Base-by-base conservation (phyloP, 176 grass and related monocot species). In the Eleusine coracana region DNA sequence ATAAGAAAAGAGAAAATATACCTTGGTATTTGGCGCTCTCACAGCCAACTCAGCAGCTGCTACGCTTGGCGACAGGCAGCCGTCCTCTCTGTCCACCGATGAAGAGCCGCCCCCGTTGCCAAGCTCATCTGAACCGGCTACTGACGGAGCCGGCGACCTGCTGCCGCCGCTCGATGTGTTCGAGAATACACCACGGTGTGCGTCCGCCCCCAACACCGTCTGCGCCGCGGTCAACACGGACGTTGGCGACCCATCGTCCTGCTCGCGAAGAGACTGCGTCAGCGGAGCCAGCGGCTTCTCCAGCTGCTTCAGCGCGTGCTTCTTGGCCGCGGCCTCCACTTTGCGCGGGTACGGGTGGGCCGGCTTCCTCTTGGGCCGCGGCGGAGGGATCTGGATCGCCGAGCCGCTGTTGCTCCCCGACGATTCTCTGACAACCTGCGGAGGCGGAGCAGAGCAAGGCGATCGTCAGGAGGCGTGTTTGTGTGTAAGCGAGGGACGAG, bases 321-420 rank as follows among this genome's bases (percentile, higher is more conserved):
- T 91, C 28, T 59, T 75, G 56, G 70, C 75, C 59, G 10, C 55
- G 65, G 28, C 86, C 61, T 90, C 88, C 83, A 76, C 51, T 44
- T 98, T 98, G 65, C 96, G 92, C 56, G 92, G 96, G 79, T 98
- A 98, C 16, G 92, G 96, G 69, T 66, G 89, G 5, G 85, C 17
- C 12, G 92, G 92, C 18, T 98, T 98, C 85, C 91, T 92, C 91
- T 98, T 98, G 5, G 96, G 96, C 49, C 96, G 90, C 75, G 96
- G 96, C 38, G 92, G 96, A 14, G 96, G 96, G 68, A 98, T 95
- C 82, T 93, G 90, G 73, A 98, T 93, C 38, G 82, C 66, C 46
- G 77, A 21, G 39, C 80, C 52, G 28, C 40, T 44, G 82, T 55
- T 72, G 61, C 52, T 79, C 21, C 88, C 79, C 5, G 87, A 79